phyloP scores from a whole-genome alignment of 1,139 yeast genomes.

The Entelexis sorbosivorans region DNA sequence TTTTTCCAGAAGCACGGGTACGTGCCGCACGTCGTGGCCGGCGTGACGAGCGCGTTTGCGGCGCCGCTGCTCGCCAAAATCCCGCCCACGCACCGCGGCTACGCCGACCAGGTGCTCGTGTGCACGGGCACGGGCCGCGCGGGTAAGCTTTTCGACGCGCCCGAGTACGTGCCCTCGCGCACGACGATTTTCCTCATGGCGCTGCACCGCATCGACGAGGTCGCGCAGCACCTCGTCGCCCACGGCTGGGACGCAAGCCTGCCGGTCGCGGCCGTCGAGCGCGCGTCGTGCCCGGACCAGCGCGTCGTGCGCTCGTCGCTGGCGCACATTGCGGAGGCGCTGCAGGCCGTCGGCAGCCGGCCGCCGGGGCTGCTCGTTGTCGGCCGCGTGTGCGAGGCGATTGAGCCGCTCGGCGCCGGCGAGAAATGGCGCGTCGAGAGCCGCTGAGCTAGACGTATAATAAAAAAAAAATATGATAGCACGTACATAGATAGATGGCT shows the following conservation, averaged over 20 bases:
- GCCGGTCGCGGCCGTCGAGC: constrained; percentile 78
- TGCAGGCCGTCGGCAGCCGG: constrained; percentile 71
- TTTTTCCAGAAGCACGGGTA: constrained; percentile 60
- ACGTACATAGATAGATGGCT: too few species aligned
- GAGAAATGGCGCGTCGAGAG: constrained; percentile 45
- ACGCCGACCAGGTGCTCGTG: constrained; percentile 81
- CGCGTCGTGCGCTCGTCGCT: constrained; percentile 68
- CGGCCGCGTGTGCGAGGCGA: constrained; percentile 66
- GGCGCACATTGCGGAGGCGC: constrained; percentile 54
- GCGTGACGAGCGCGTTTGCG: constrained; percentile 81
- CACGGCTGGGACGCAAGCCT: constrained; percentile 58
- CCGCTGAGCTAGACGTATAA: too few species aligned
- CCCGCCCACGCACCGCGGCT: constrained; percentile 87
- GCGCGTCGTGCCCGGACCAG: constrained; percentile 92
- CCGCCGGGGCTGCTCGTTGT: constrained; percentile 89
- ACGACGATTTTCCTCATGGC: constrained; percentile 90
- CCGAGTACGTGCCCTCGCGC: constrained; percentile 57
- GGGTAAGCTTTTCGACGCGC: constrained; percentile 70
- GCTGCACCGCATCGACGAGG: constrained; percentile 63
- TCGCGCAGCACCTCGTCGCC: constrained; percentile 46
- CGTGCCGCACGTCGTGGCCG: constrained; percentile 67
- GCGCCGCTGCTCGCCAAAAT: constrained; percentile 78
- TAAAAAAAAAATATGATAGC: too few species aligned
- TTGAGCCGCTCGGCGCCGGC: constrained; percentile 27
- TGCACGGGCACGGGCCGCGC: constrained; percentile 93